Conservation (phyloP, 169 alveolate species). For the Plasmodium berghei region DNA sequence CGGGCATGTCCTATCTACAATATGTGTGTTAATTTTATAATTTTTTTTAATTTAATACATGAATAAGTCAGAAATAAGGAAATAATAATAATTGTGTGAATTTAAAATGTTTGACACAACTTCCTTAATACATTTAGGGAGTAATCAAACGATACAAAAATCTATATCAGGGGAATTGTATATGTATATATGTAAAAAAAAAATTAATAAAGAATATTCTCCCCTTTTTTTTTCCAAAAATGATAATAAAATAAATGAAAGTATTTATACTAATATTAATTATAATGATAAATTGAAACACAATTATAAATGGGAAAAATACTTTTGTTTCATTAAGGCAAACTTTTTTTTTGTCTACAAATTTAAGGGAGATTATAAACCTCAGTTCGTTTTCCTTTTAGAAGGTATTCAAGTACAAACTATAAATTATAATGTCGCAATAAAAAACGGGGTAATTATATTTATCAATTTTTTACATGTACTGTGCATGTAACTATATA, state of each 20-base stretch:
- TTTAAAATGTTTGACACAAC: conserved; percentile 44
- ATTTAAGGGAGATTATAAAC: conserved; percentile 42
- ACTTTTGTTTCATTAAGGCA: conserved; percentile 50
- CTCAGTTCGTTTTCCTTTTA: conserved; percentile 28
- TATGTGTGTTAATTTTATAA: not conserved
- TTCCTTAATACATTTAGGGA: conserved; percentile 52
- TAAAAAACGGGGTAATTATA: conserved; percentile 47
- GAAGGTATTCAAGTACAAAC: conserved; percentile 33
- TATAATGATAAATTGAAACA: not conserved
- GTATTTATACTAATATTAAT: not conserved
- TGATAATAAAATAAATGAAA: conserved; percentile 1
- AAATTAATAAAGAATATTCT: conserved; percentile 16
- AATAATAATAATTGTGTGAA: not conserved
- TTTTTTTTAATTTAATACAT: not conserved
- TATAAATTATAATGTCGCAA: conserved; percentile 42
- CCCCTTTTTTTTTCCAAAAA: conserved; percentile 14
- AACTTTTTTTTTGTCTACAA: conserved; percentile 54
- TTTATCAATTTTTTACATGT: not conserved
- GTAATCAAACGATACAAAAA: conserved; percentile 9
- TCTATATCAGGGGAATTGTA: conserved; percentile 28
- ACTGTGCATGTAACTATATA: too few relatives aligned
- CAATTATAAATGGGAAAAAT: conserved; percentile 41
- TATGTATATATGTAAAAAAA: conserved; percentile 51
- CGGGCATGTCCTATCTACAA: not conserved
- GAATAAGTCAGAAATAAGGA: not conserved